Evolutionary conservation across 257 asterid species (phyloP), one percentile per base, ranked within the genome.

Genomic region (Datura wrightii): DNA sequence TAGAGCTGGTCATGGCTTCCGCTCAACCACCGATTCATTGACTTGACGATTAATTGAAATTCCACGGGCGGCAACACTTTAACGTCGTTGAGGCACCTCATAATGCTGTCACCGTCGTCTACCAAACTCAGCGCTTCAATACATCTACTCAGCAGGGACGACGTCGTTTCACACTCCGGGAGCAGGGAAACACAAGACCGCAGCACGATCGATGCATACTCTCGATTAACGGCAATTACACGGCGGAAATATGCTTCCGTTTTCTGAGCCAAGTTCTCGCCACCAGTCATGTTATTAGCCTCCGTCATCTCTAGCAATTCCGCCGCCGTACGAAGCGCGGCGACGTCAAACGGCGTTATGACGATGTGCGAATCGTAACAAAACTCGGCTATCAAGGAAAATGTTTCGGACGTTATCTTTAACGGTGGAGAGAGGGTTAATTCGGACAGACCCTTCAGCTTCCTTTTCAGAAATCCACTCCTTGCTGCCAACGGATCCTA

Each of bases 381-480:
- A 87, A 90, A 94, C 69, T 96, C 97, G 44, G 92, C 86, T 10
- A 96, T 89, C 19, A 86, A 4, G 50, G 93, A 83, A 90, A 96
- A 96, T 0, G 93, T 91, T 79, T 88, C 94, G 3, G 95, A 86
- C 90, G 98, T 93, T 91, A 94, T 93, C 60, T 90, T 91, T 82
- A 94, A 91, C 93, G 97, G 95, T 44, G 98, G 98, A 2, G 97
- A 87, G 83, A 96, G 92, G 88, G 90, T 92, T 87, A 96, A 85
- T 90, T 94, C 94, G 10, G 98, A 81, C 65, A 89, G 37, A 31
- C 86, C 88, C 16, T 52, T 81, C 1, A 94, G 91, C 58, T 85
- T 93, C 66, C 92, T 94, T 88, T 88, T 88, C 83, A 96, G 66
- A 78, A 90, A 91, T 84, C 90, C 88, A 79, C 98, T 92, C 88